These are phyloP conservation scores for Rhizopus stolonifer DNA, from an alignment of 371 early-diverging fungal genomes.

Conservation along the genomic window DNA sequence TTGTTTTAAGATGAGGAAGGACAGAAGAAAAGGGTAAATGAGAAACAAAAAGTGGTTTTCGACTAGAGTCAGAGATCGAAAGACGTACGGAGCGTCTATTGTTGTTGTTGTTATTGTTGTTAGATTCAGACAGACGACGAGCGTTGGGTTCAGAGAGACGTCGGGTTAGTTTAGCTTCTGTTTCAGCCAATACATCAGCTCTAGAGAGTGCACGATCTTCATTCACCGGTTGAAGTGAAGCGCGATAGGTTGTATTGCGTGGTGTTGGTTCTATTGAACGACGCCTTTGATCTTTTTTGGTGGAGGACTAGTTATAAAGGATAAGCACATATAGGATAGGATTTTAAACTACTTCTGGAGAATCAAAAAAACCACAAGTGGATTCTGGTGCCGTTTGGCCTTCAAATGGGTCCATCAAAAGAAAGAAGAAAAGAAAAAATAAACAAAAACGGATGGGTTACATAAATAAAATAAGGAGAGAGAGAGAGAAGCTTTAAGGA, in stretches of 20 bases:
- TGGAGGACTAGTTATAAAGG: background rate
- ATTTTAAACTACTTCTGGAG: slow-evolving; percentile 29
- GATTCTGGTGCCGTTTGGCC: slow-evolving; percentile 56
- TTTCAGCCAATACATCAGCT: slow-evolving; percentile 45
- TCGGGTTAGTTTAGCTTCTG: slow-evolving; percentile 49
- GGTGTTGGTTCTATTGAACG: slow-evolving; percentile 6
- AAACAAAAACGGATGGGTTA: slow-evolving; percentile 1
- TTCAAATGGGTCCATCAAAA: slow-evolving; percentile 21
- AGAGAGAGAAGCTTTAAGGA: slow-evolving; percentile 2
- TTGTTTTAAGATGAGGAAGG: slow-evolving; percentile 43
- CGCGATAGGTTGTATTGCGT: background rate
- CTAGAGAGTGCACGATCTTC: slow-evolving; percentile 23
- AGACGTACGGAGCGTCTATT: background rate
- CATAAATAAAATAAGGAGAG: background rate
- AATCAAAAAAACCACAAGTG: slow-evolving; percentile 50
- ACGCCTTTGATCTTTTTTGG: slow-evolving; percentile 9
- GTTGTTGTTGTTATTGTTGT: too few species aligned
- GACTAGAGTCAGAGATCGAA: slow-evolving; percentile 19
- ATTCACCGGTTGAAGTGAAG: slow-evolving; percentile 31
- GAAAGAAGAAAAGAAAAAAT: slow-evolving; percentile 9
- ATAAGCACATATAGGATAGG: background rate
- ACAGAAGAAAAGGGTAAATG: slow-evolving; percentile 57
- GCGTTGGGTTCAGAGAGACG: slow-evolving; percentile 47
- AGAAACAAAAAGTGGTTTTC: slow-evolving; percentile 53
- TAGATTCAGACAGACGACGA: background rate